Conservation (phyloP, 2,329 filamentous ascomycete genomes). For the Mycocentrospora acerina region DNA sequence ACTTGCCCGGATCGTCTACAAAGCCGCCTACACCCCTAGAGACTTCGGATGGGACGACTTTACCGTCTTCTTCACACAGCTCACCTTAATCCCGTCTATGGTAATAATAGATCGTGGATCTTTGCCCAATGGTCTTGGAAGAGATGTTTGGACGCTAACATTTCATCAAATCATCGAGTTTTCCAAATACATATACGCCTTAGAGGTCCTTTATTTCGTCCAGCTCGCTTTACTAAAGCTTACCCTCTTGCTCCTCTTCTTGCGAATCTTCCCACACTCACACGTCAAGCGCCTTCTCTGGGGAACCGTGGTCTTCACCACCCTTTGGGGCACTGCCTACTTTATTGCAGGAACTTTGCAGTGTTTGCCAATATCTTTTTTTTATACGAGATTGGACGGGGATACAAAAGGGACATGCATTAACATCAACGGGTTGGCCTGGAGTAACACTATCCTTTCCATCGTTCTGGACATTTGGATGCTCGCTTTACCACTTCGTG, state of each 20-base stretch:
- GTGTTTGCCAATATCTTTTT: constrained; percentile 35
- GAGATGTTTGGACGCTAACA: constrained; percentile 53
- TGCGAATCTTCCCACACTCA: constrained; percentile 27
- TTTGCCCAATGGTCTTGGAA: constrained; percentile 44
- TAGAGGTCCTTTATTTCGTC: constrained; percentile 32
- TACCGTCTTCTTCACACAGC: constrained; percentile 16
- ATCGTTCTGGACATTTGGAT: constrained; percentile 22
- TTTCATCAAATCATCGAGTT: constrained; percentile 46
- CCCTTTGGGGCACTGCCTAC: constrained; percentile 24
- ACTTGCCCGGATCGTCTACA: constrained; percentile 39
- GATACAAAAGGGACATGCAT: constrained; percentile 35
- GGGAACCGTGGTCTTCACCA: constrained; percentile 24
- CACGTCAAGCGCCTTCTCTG: constrained; percentile 11
- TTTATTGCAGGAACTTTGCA: constrained; percentile 29
- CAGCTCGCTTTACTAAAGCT: constrained; percentile 24
- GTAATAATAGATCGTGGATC: constrained; percentile 10
- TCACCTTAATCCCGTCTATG: no score
- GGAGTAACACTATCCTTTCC: constrained; percentile 28
- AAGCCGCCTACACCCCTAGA: constrained; percentile 32
- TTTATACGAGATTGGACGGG: constrained; percentile 35
- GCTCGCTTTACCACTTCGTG: constrained; percentile 31
- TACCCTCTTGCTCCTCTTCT: constrained; percentile 27
- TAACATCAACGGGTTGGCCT: constrained; percentile 35
- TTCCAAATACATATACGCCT: constrained; percentile 25
- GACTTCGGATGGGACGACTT: constrained; percentile 44